Conservation (phyloP, 192 early-diverging fungal genomes). For the Podila horticola region DNA sequence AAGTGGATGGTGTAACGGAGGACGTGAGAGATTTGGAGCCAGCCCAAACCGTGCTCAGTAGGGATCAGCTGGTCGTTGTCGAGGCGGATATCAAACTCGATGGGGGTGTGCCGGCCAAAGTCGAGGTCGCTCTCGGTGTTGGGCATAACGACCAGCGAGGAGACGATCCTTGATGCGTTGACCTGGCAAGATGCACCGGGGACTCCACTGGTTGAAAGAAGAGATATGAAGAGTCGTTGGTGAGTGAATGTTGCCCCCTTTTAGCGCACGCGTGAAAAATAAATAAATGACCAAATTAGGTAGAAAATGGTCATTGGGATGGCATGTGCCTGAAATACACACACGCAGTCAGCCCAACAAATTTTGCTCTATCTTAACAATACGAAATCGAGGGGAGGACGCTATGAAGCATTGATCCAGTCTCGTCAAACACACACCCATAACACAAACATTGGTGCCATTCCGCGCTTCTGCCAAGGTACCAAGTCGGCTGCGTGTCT, state of each 20-base stretch:
- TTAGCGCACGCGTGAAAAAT: too few species aligned
- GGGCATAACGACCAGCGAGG: slow-evolving; percentile 8
- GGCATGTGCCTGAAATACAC: neutral
- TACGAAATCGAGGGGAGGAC: too few species aligned
- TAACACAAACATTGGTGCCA: too few species aligned
- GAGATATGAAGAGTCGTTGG: too few species aligned
- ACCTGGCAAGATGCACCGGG: slow-evolving; percentile 24
- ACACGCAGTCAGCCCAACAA: neutral
- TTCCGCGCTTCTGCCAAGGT: too few species aligned
- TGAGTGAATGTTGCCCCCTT: too few species aligned
- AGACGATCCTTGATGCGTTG: slow-evolving; percentile 29
- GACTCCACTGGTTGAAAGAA: slow-evolving; percentile 5
- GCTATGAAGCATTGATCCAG: too few species aligned
- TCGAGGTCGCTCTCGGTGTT: slow-evolving; percentile 37
- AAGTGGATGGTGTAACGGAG: slow-evolving; percentile 39
- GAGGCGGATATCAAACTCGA: slow-evolving; percentile 40
- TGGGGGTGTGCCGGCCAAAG: slow-evolving; percentile 31
- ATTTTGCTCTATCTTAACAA: neutral
- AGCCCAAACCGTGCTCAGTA: slow-evolving; percentile 38
- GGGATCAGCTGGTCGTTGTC: slow-evolving; percentile 49
- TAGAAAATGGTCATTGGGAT: slow-evolving; percentile 19
- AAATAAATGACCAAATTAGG: slow-evolving; percentile 7
- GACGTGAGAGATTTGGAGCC: slow-evolving; percentile 40
- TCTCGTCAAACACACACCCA: too few species aligned
- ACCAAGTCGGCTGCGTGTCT: too few species aligned